Base-by-base conservation (phyloP, 139 green algal species). In the Monoraphidium neglectum region DNA sequence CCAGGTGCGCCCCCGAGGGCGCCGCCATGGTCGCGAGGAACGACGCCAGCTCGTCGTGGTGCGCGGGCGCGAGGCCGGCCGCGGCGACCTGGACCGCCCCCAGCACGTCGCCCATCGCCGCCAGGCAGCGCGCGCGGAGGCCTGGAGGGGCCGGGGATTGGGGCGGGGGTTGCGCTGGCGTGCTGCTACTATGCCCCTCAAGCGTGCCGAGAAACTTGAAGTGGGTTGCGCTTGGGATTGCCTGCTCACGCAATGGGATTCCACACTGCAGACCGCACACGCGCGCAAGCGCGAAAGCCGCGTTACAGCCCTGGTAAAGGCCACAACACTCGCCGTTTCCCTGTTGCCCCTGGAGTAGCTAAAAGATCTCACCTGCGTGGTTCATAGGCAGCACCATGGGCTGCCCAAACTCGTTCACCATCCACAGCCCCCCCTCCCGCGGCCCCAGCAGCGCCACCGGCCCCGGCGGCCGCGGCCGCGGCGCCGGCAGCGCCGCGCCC, bases 321-420 rank as follows among this genome's bases (percentile, higher is more conserved):
- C n/a, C n/a, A n/a, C n/a, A n/a, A n/a, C n/a, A n/a, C n/a, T n/a
- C n/a, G n/a, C n/a, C n/a, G n/a, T n/a, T n/a, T n/a, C n/a, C n/a
- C n/a, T n/a, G n/a, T n/a, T n/a, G n/a, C n/a, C n/a, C n/a, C n/a
- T n/a, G n/a, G n/a, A n/a, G n/a, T n/a, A n/a, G n/a, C n/a, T n/a
- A n/a, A n/a, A n/a, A n/a, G n/a, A n/a, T n/a, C 24, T 43, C 33
- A 64, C 78, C 79, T 51, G 71, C 76, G 62, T 87, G 81, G 1
- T 15, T 63, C 47, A 90, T 53, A 12, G 61, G 67, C 47, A 90
- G 46, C 53, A 82, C 65, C 51, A 83, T 4, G 4, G 81, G 77
- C 78, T 88, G 82, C 2, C 78, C 85, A 49, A 82, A 47, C 36
- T 43, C 49, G 38, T 84, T 83, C 49, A 84, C 77, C 76, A 86